These are phyloP conservation scores for Jatropha podagrica DNA, from an alignment of 441 rosid genomes.

Conservation along the genomic window DNA sequence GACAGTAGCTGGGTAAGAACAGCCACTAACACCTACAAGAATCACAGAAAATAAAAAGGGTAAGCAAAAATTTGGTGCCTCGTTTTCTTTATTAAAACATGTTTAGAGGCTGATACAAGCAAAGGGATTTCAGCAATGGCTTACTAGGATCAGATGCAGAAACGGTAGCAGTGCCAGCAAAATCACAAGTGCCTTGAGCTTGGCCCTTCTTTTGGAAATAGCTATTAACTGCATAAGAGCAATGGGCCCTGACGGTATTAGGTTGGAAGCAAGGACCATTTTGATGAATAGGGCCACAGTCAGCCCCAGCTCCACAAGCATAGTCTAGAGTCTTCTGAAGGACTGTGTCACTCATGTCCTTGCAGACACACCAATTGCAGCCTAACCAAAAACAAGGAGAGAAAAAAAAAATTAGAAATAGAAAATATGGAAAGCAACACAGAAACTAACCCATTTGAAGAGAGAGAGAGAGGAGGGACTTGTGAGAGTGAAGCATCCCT, in stretches of 20 bases:
- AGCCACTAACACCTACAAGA: constrained; percentile 39
- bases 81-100: background rate
- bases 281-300: constrained; percentile 56
- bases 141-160: constrained; percentile 73
- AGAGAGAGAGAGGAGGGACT: background rate
- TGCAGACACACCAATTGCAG: constrained; percentile 80
- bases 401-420: background rate
- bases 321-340: constrained; percentile 76
- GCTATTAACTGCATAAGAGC: constrained; percentile 89
- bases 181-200: constrained; percentile 56
- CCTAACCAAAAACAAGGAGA: background rate
- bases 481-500: background rate
- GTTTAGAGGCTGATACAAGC: too few relatives aligned
- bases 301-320: constrained; percentile 99
- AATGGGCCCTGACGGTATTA: constrained; percentile 74
- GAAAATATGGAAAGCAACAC: background rate
- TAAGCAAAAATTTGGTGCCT: background rate
- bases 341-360: constrained; percentile 45
- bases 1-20: constrained; percentile 45
- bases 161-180: constrained; percentile 58
- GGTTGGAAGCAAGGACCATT: constrained; percentile 77
- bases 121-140: constrained; percentile 10
- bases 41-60: background rate
- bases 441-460: background rate
- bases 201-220: constrained; percentile 72